Base-by-base conservation (phyloP, 257 asterid genomes). In the Forsythia viridissima region DNA sequence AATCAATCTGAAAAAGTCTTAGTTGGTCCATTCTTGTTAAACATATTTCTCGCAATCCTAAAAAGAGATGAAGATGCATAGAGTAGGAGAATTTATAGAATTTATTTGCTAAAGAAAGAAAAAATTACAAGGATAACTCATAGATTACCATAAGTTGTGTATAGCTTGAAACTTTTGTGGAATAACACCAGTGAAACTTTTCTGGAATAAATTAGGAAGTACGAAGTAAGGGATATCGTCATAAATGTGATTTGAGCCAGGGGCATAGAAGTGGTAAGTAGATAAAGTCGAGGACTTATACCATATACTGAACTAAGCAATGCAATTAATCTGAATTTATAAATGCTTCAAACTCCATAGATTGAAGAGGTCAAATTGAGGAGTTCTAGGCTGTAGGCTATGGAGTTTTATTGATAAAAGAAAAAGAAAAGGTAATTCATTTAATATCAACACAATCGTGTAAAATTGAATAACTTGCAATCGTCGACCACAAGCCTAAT, bases 21-120 rank as follows among this genome's bases (percentile, higher is more conserved):
- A 30, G 2, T 87, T 61, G 82, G 83, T 77, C 81, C 92, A 73
- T 44, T 85, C 38, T 44, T 86, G 48, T 84, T 87, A 70, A 95
- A 95, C 34, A 73, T 82, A 80, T 93, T 95, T 55, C 98, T 98
- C 1, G 90, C 92, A 20, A 95, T 74, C 94, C 99, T 95, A 84
- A 70, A 70, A 18, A 77, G 57, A 79, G 70, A 81, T 70, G 10
- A 42, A 16, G 72, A 37, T 36, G 75, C 63, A 80, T 67, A 77
- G n/a, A 70, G 18, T 39, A 20, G 36, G 43, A 68, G 36, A 70
- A 71, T 38, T 61, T 42, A 46, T 51, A 48, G 36, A 79, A 34
- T 21, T 38, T 24, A 63, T 57, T n/a, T 61, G 74, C 74, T 41
- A 57, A 20, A 72, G 63, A 61, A n/a, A 5, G 40, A 65, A 24